Evolutionary conservation across 1,284 basidiomycete genomes (phyloP), one percentile per base, ranked within the genome.

Genomic region (Mrakiaceae sp.): DNA sequence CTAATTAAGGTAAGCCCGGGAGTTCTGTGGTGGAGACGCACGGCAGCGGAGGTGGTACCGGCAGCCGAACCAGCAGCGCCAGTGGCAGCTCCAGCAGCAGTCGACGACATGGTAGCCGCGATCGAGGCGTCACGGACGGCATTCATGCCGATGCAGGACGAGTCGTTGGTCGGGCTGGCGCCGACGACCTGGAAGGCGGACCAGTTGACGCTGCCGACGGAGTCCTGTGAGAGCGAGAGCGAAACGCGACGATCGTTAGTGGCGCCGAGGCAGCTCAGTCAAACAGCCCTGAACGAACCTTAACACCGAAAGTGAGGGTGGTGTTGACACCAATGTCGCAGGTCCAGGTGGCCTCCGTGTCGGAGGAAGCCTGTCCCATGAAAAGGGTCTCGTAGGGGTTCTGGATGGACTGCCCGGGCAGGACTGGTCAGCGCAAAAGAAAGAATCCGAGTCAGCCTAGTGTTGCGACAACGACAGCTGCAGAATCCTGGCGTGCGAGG

Each of bases 351-450:
- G 27, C 27, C 27, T 27, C 27, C 27, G 27, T 27, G 27, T 27
- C 27, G 27, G 27, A 27, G 27, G 27, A 27, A 27, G 27, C 27
- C 27, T 27, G 27, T 27, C 27, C 27, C 1, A 27, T 40, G 46
- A 16, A 47, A 16, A 16, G 3, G 44, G 49, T 44, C 5, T 51
- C 52, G 52, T 54, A 53, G 52, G 43, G 52, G 43, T 46, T 10
- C 46, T 53, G 40, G 51, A 62, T 50, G 51, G 51, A 47, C 80
- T 97, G n/a, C 98, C 98, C 77, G 98, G 27, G 27, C 27, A 27
- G 27, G 27, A 27, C 27, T 27, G 27, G 27, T 27, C 27, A 98
- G 81, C 95, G 90, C 43, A 90, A 94, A 73, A 39, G 27, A 5
- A 42, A 55, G 53, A 54, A 40, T 2, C 39, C 8, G 11, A 5